Percentiles rank a stretch among this genome's conserved stretches.
These are phyloP conservation scores for Naematelia aurantialba DNA, from an alignment of 768 basidiomycete species.

Conservation along the genomic window DNA sequence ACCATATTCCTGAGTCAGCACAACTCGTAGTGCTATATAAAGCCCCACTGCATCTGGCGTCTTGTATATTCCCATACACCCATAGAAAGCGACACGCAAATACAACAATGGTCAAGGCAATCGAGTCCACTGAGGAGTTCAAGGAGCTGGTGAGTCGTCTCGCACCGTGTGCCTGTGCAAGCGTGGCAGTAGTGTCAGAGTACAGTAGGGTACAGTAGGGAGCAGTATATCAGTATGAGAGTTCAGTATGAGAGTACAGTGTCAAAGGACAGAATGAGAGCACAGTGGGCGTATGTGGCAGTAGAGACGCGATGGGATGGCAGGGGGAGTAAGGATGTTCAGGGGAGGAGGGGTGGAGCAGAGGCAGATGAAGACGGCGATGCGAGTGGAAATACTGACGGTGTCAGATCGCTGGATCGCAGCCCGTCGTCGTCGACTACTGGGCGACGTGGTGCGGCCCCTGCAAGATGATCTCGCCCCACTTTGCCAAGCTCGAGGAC, in stretches of 20 bases:
- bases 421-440: conserved; percentile 45
- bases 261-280: too few relatives aligned
- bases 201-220: too few relatives aligned
- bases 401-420: not conserved
- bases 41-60: not conserved
- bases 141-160: conserved; percentile 36
- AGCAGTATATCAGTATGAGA: too few relatives aligned
- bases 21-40: not conserved
- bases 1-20: not conserved
- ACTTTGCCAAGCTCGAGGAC: conserved; percentile 48
- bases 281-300: too few relatives aligned
- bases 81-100: not conserved
- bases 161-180: too few relatives aligned
- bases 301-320: too few relatives aligned
- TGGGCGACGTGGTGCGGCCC: conserved; percentile 50
- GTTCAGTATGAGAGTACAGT: too few relatives aligned
- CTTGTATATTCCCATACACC: not conserved
- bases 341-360: too few relatives aligned
- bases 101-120: conserved; percentile 46
- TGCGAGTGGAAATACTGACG: not conserved
- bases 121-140: conserved; percentile 45
- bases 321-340: too few relatives aligned
- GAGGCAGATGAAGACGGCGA: too few relatives aligned
- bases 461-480: conserved; percentile 51
- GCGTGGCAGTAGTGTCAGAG: too few relatives aligned